These are phyloP conservation scores for Mycena metata DNA, from an alignment of 768 basidiomycete genomes.

Conservation along the genomic window DNA sequence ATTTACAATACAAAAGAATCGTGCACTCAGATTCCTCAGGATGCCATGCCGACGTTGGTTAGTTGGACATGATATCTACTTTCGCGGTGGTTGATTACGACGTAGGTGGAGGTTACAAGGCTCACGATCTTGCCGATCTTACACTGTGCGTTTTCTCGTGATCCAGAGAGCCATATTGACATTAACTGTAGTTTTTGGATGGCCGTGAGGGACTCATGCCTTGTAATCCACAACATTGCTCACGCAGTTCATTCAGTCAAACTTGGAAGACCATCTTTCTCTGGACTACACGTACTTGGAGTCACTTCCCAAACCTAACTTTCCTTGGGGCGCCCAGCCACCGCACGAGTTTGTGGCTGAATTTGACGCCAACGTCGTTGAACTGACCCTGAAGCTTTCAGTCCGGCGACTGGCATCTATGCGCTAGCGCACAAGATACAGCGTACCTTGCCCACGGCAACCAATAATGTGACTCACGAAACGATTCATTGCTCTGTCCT, in stretches of 20 bases:
- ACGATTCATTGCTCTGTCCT: slow-evolving; percentile 72
- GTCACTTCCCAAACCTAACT: slow-evolving; percentile 63
- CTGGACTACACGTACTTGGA: slow-evolving; percentile 68
- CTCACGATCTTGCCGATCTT: slow-evolving; percentile 78
- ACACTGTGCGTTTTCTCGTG: slow-evolving; percentile 60
- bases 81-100: not conserved
- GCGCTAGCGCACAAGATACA: slow-evolving; percentile 57
- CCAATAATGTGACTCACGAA: slow-evolving; percentile 67
- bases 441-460: slow-evolving; percentile 61
- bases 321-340: slow-evolving; percentile 70
- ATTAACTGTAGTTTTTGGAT: slow-evolving; percentile 19
- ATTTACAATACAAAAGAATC: not conserved
- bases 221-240: slow-evolving; percentile 1
- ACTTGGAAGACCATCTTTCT: slow-evolving; percentile 67
- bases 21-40: slow-evolving; percentile 49
- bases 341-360: slow-evolving; percentile 70
- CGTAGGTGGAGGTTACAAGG: slow-evolving; percentile 77
- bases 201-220: slow-evolving; percentile 20
- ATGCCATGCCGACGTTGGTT: slow-evolving; percentile 53
- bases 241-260: slow-evolving; percentile 56
- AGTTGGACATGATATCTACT: slow-evolving; percentile 10
- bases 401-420: slow-evolving; percentile 70
- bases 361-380: not conserved
- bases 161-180: slow-evolving; percentile 54
- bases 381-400: slow-evolving; percentile 41